Evolutionary conservation across 805 yeast species (phyloP), one percentile per base, ranked within the genome.

Genomic region (Pichia kluyveri): DNA sequence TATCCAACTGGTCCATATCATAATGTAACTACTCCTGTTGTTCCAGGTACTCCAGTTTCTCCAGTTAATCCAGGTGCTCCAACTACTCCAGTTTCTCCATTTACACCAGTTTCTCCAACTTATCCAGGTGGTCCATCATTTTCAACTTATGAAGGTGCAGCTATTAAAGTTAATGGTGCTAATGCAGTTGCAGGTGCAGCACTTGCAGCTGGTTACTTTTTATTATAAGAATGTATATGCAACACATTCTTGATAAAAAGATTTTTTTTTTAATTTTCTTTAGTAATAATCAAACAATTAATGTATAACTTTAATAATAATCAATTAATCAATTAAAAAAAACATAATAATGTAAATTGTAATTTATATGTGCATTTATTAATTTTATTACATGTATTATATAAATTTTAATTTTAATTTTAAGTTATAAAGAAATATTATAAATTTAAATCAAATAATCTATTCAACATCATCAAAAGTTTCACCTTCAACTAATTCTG

Each of bases 401-500:
- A 32, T 32, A 3, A 14, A 32, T 32, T 7, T 15, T 32, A 14
- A 5, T 32, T 8, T 14, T 32, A 32, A 30, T 3, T 30, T 10
- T n/a, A n/a, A n/a, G n/a, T 4, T 30, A 30, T 30, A 30, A 30
- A 30, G 5, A 19, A 19, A 4, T 4, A 19, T 19, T 11, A 18
- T 26, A n/a, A 17, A 30, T 31, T 23, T n/a, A n/a, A n/a, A n/a
- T n/a, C n/a, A 40, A 37, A 34, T 37, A 27, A 41, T 9, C 30
- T 42, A 43, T 54, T 64, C 68, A 41, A 64, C 66, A 55, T 69
- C 73, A 69, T 84, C 91, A 64, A 84, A 84, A 69, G 79, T 86
- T 77, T 86, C 95, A 63, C 91, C 95, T 66, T 84, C 93, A 58
- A 87, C 87, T 65, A 91, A 77, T 60, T 80, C 86, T 55, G 87